Base-by-base conservation (phyloP, 2,329 filamentous ascomycete species). In the Alternaria arborescens region DNA sequence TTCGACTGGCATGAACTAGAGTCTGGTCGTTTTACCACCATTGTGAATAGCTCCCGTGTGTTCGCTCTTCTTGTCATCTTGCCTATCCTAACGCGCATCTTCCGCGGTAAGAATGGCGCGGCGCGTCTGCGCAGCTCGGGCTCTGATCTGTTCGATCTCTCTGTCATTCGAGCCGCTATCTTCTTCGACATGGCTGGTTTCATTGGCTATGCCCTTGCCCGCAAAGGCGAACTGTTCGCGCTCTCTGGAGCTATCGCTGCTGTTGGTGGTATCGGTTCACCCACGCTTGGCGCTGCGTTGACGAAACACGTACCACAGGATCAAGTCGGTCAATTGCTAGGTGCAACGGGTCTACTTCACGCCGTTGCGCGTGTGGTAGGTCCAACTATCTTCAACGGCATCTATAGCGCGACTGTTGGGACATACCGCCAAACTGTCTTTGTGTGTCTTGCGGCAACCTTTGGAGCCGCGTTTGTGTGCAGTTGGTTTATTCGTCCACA, bases 271-370 rank as follows among this genome's bases (percentile, higher is more conserved):
- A 89, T 98, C 46, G 94, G 91, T 0, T 90, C 90, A 36, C 94
- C 95, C 1, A 95, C 92, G 0, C 84, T 97, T 51, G 93, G 97
- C 73, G 90, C 91, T 1, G 87, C 91, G 0, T 82, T 97, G 52
- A 97, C 93, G 20, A 98, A 97, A 76, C 95, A 98, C 77, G 90
- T 98, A 0, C 92, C 94, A 0, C 84, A 88, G 0, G 91, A 95
- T 65, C 87, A 87, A 47, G 90, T 95, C 0, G 95, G 95, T 0
- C 89, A 95, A 76, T 82, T 98, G n/a, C 85, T 99, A 0, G 95
- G 95, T 22, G 94, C 93, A 1, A 90, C 90, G 16, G 95, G 94
- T 0, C 82, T 98, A 62, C 80, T 98, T 59, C 94, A 98, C 78
- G 91, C 93, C 1, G 80, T 97, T 36, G 87, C 91, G 3, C 85